Conservation (phyloP, 1,284 basidiomycete genomes). For the Apiotrichum mycotoxinovorans region DNA sequence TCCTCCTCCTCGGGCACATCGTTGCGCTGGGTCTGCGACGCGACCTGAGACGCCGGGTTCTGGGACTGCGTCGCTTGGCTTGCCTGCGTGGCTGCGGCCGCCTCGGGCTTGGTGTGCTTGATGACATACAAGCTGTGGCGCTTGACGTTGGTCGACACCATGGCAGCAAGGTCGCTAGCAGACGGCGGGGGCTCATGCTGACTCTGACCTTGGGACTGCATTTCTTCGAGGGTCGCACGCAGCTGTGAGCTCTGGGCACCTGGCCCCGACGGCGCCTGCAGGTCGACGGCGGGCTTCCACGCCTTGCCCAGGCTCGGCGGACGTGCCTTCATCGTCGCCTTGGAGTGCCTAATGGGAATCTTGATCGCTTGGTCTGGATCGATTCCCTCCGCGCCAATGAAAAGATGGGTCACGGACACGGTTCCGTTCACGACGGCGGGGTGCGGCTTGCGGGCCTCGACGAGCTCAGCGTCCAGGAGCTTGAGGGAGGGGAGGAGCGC, state of each 20-base stretch:
- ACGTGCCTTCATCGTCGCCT: slow-evolving; percentile 70
- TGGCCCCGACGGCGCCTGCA: slow-evolving; percentile 19
- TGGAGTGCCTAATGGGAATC: slow-evolving; percentile 72
- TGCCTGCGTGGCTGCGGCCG: background rate
- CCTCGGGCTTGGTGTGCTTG: slow-evolving; percentile 10
- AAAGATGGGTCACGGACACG: slow-evolving; percentile 61
- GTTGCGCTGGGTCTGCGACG: slow-evolving; percentile 27
- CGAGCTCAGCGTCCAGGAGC: slow-evolving; percentile 66
- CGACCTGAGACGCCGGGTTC: background rate
- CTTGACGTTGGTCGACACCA: slow-evolving; percentile 47
- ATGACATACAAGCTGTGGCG: slow-evolving; percentile 42
- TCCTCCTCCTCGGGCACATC: slow-evolving; percentile 22
- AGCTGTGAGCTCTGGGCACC: background rate
- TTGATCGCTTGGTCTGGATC: slow-evolving; percentile 67
- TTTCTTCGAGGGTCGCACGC: slow-evolving; percentile 18
- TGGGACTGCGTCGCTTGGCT: background rate
- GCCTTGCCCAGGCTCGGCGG: slow-evolving; percentile 82
- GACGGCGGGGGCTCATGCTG: slow-evolving; percentile 6
- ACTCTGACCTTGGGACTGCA: slow-evolving; percentile 16
- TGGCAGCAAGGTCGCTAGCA: slow-evolving; percentile 35
- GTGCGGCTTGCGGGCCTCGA: slow-evolving; percentile 65
- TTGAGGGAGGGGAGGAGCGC: slow-evolving; percentile 58
- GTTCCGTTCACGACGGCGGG: slow-evolving; percentile 66
- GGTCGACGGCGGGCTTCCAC: slow-evolving; percentile 51
- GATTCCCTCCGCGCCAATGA: slow-evolving; percentile 68